Evolutionary conservation across 768 basidiomycete genomes (phyloP), one percentile per base, ranked within the genome.

Genomic region (Boletus sp.): DNA sequence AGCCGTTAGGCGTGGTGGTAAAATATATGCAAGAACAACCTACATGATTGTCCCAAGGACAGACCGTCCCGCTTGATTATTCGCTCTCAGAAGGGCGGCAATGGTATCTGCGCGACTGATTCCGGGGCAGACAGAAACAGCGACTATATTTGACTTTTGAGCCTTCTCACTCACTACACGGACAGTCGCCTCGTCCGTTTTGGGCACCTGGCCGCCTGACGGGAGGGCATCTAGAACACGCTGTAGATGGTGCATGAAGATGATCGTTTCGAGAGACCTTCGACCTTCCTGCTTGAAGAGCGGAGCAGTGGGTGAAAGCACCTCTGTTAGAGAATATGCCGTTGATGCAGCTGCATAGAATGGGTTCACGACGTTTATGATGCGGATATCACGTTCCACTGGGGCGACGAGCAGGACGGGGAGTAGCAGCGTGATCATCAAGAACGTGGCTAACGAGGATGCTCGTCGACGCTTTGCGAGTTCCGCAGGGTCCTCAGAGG

Each of bases 321-420:
- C 60, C 40, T 55, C 74, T 53, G 67, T 60, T 2, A 67, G 11
- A 37, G 73, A 61, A 63, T 79, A 75, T 4, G 74, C 61, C 5
- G 81, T 78, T 4, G 83, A 76, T 0, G 91, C 88, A 1, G 94
- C 92, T 2, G 92, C 86, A 64, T 96, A 97, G 63, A 92, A 92
- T 3, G 93, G 93, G 56, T 94, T 93, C 67, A 95, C 81, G 40
- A 94, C 78, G 54, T 86, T 86, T 67, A 98, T 77, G 60, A 97
- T 83, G n/a, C 94, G 87, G 41, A 97, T 92, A 60, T 94, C 91
- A 36, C 94, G 81, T 67, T 94, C 94, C n/a, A 81, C 78, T 0
- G 94, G 93, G 0, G 90, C 87, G 28, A 89, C 84, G 15, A 97
- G 83, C 4, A 96, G 75, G 30, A 82, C 78, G 3, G 94, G 93